These are phyloP conservation scores for Piper betle DNA, from an alignment of 164 flowering plant species.

Conservation along the genomic window DNA sequence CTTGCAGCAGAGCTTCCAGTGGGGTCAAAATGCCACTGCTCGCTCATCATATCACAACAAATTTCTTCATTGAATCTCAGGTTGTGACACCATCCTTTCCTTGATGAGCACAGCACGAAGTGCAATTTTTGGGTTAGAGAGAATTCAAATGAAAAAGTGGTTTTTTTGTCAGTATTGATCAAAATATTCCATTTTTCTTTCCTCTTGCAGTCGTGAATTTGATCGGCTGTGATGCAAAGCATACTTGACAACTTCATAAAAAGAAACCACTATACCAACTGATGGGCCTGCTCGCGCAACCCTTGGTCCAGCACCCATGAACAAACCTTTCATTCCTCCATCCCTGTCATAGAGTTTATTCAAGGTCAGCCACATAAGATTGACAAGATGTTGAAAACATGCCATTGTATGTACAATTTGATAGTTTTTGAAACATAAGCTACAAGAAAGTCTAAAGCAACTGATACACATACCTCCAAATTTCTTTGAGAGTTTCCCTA, in stretches of 20 bases:
- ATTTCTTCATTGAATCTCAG: neutral
- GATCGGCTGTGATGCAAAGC: conserved; percentile 30
- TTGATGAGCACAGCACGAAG: neutral
- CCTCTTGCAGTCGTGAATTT: conserved; percentile 10
- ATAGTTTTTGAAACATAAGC: no score
- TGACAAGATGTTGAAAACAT: neutral
- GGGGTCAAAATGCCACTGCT: no score
- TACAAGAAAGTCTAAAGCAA: neutral
- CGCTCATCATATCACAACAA: neutral
- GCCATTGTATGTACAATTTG: neutral
- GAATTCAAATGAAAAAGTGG: no score
- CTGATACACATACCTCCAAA: conserved; percentile 58
- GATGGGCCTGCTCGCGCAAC: conserved; percentile 96
- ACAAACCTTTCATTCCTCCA: conserved; percentile 70
- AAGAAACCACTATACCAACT: conserved; percentile 88
- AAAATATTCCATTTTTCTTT: neutral
- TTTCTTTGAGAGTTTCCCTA: conserved; percentile 45
- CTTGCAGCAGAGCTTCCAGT: no score
- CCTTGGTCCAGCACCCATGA: conserved; percentile 86
- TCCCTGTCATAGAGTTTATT: conserved; percentile 30
- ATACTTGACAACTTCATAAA: conserved; percentile 83
- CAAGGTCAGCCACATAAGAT: neutral
- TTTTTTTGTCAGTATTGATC: neutral
- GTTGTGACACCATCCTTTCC: neutral
- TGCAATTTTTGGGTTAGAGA: neutral